Evolutionary conservation across 2,329 filamentous ascomycete species (phyloP), one percentile per base, ranked within the genome.

Genomic region (Ascochyta pisi): DNA sequence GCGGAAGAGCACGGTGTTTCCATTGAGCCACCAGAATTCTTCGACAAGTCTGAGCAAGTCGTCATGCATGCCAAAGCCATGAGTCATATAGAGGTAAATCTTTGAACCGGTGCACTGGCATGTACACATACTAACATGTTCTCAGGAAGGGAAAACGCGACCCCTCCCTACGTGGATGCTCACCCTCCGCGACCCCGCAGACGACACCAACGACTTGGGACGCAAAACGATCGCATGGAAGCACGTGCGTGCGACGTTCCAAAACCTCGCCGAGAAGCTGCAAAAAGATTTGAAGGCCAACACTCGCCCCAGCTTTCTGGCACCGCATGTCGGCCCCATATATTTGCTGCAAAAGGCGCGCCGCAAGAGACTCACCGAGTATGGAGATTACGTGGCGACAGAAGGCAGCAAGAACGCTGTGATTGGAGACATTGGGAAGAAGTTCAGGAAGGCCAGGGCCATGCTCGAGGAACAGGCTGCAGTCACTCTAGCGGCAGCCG

Each of bases 181-280:
- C 45, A 83, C 77, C 55, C 74, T 88, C 13, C 84, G 86, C 69
- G 85, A 88, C 62, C 86, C 86, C 0, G 82, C 83, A 7, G 79
- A 86, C 64, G 77, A 79, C 19, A 77, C 77, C 64, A 86, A 86
- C 66, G 83, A 88, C 64, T 76, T 87, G 1, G 85, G 85, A 31
- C 72, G 74, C 39, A 78, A 78, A 49, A 78, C 74, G 40, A 73
- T 77, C 50, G 77, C 77, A 13, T 82, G 84, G 57, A 78, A 78
- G 54, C 80, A 86, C 54, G 64, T 87, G 15, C 77, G 82, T 56
- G 57, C 52, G 12, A 81, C 78, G 0, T 78, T 84, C 27, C 43
- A 22, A 13, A n/a, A 34, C 10, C 58, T 75, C 22, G 23, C 19
- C 15, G 24, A 26, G 8, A n/a, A 54, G 7, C 56, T 76, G 15